Evolutionary conservation across 768 basidiomycete species (phyloP).

Genomic region (Rhizopogon rudus): DNA sequence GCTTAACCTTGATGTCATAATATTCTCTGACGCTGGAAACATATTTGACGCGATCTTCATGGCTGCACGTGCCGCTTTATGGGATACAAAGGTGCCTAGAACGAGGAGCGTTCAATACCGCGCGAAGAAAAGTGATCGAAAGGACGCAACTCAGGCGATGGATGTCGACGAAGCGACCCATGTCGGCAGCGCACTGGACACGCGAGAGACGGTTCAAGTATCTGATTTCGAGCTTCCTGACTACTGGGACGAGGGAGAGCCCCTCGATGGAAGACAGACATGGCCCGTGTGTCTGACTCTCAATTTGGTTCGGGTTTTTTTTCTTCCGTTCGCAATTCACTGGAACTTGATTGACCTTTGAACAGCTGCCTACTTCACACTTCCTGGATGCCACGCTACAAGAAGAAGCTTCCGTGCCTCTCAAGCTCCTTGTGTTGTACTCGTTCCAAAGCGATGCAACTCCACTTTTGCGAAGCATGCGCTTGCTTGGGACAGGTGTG

Average conservation of each 20-base stretch:
- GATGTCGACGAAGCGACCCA: conserved; percentile 40
- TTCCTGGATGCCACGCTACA: conserved; percentile 70
- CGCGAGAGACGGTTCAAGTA: conserved; percentile 40
- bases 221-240: conserved; percentile 86
- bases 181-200: conserved; percentile 53
- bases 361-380: conserved; percentile 51
- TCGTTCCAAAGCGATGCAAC: conserved; percentile 42
- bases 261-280: conserved; percentile 50
- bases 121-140: conserved; percentile 28
- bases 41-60: conserved; percentile 74
- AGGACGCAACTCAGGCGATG: conserved; percentile 35
- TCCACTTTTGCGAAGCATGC: conserved; percentile 55
- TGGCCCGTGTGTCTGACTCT: conserved; percentile 81
- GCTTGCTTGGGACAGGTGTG: conserved; percentile 60
- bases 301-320: conserved; percentile 53
- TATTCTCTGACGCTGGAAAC: conserved; percentile 74
- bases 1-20: conserved; percentile 68
- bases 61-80: conserved; percentile 73
- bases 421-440: conserved; percentile 58
- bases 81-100: conserved; percentile 75
- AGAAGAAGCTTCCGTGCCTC: conserved; percentile 66
- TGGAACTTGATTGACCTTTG: background rate
- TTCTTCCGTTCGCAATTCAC: background rate
- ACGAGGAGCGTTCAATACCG: conserved; percentile 71
- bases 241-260: conserved; percentile 82